Conservation (phyloP, 495 filamentous ascomycete species). For the Aspergillus incahuasiensis region DNA sequence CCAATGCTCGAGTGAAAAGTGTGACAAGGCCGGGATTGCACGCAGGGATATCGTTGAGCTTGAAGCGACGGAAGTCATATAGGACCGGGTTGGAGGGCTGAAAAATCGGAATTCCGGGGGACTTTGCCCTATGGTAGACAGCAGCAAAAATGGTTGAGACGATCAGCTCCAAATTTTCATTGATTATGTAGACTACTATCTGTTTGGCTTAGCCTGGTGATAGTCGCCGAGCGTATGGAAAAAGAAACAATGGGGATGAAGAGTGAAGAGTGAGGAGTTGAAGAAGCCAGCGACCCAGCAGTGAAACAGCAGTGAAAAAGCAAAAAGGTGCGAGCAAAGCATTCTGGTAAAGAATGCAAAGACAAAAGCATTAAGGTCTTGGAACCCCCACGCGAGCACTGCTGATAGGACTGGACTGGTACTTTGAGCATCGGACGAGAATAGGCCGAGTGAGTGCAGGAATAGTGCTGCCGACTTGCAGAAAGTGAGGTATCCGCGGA, state of each 20-base stretch:
- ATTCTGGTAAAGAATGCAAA: neutral
- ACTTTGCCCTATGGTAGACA: too few relatives aligned
- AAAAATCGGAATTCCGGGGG: neutral
- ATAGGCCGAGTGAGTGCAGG: neutral
- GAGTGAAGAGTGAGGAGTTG: neutral
- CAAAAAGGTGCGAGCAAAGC: neutral
- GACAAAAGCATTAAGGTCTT: neutral
- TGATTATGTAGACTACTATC: neutral
- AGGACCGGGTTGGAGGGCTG: neutral
- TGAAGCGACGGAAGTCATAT: conserved; percentile 10
- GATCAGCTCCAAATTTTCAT: conserved; percentile 6
- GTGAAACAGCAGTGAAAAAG: too few relatives aligned
- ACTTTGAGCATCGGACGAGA: neutral
- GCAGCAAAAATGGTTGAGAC: neutral
- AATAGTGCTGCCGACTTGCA: neutral
- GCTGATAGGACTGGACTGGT: neutral
- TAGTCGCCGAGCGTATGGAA: conserved; percentile 6
- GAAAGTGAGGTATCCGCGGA: conserved; percentile 7
- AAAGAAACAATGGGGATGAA: conserved; percentile 4
- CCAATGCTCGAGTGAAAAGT: neutral
- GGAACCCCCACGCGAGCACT: conserved; percentile 14
- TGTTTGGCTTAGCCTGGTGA: conserved; percentile 4
- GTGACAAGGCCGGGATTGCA: neutral
- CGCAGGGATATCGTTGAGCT: neutral
- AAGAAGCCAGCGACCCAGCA: too few relatives aligned